Conservation (phyloP, 106 monocot genomes). For the Ottelia alismoides region DNA sequence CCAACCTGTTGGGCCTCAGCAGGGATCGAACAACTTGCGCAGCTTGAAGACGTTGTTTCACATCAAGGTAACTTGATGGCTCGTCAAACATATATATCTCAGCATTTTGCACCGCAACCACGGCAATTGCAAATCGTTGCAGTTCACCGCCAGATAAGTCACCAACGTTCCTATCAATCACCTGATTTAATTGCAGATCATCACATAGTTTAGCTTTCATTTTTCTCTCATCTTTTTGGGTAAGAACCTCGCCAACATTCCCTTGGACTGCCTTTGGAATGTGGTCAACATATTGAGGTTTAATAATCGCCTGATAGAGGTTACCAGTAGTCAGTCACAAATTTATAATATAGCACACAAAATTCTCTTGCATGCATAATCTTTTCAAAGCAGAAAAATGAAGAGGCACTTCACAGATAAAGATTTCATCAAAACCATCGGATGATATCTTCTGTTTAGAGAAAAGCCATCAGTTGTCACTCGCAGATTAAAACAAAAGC, state of each 20-base stretch:
- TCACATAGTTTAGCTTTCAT: constrained; percentile 58
- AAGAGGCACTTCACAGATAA: no score
- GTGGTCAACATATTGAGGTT: constrained; percentile 98
- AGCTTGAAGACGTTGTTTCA: constrained; percentile 96
- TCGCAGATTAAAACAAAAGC: no score
- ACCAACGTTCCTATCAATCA: constrained; percentile 88
- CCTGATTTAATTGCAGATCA: constrained; percentile 89
- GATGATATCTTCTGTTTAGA: no score
- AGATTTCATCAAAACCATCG: no score
- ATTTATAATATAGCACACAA: no score
- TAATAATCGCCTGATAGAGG: constrained; percentile 69
- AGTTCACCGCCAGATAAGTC: constrained; percentile 98
- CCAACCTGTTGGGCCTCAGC: constrained; percentile 77
- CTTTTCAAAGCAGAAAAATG: neutral
- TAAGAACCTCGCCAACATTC: constrained; percentile 92
- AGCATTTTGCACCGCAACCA: constrained; percentile 83
- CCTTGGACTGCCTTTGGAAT: constrained; percentile 99
- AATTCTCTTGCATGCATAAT: no score
- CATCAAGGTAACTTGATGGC: constrained; percentile 97
- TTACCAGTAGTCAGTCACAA: no score
- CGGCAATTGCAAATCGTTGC: constrained; percentile 97
- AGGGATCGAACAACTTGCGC: constrained; percentile 90
- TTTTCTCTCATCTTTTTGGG: constrained; percentile 85
- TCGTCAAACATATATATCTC: constrained; percentile 99
- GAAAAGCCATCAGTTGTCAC: no score